Evolutionary conservation across 164 flowering plant species (phyloP), one percentile per base, ranked within the genome.

Genomic region (Berberis thunbergii): DNA sequence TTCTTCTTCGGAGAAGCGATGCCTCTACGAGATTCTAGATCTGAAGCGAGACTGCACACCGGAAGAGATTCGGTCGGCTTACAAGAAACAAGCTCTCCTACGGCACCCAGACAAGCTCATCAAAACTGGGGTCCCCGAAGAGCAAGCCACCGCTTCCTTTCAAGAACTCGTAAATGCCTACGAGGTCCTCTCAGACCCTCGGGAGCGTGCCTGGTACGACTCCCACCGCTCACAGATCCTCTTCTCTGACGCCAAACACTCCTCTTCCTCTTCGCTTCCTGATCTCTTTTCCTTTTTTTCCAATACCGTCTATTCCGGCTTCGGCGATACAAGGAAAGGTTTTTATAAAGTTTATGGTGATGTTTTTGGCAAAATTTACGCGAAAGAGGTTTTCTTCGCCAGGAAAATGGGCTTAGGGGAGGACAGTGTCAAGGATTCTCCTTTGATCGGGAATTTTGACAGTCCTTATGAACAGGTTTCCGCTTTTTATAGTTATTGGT

Each of bases 81-180:
- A 94, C 86, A 79, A 57, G 67, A 80, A 79, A 59, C 81, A 87
- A 4, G 97, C 96, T 13, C 86, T 91, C 26, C 96, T 86, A 68
- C 92, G 87, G 75, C 98, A 94, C 69, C 98, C 97, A 1, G 98
- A 94, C 79, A 93, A 90, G 83, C 89, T 93, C 49, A 67, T 83
- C 61, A 69, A 76, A 60, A 76, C 96, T 75, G 94, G 95, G 50
- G 58, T 84, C 53, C 67, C 92, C 56, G 76, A 76, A 10, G 74
- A 79, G 61, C 80, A 81, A 45, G 96, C 97, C 74, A 94, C 95
- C 12, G 84, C 96, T 41, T 69, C 83, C 11, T 94, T 94, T 73
- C 98, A 94, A 59, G 96, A 89, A 77, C 96, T 94, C 50, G 72
- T 72, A 40, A 85, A 85, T 64, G 98, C 98, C 44, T 94, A 94